Evolutionary conservation across 2,329 filamentous ascomycete genomes (phyloP).

Genomic region (Colletotrichum destructivum): DNA sequence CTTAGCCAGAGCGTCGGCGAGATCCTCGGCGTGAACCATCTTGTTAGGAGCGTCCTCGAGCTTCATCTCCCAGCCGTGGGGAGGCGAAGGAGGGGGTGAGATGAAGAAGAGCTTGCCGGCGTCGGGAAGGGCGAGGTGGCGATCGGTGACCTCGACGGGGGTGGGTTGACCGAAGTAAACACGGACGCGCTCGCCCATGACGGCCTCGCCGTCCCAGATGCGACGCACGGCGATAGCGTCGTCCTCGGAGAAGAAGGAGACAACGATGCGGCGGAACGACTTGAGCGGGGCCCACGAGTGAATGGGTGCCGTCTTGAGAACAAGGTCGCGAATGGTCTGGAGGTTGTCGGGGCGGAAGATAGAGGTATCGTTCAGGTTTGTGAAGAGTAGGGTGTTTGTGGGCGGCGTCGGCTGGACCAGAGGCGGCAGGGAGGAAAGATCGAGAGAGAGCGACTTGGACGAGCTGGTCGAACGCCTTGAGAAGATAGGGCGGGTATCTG

Average conservation of each 20-base stretch:
- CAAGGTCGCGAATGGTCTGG: slow-evolving; percentile 79
- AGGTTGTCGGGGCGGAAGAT: slow-evolving; percentile 84
- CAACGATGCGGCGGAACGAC: slow-evolving; percentile 85
- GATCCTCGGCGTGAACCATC: slow-evolving; percentile 77
- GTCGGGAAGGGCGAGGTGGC: slow-evolving; percentile 76
- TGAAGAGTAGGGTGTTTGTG: slow-evolving; percentile 88
- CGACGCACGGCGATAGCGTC: slow-evolving; percentile 80
- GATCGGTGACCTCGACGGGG: slow-evolving; percentile 67
- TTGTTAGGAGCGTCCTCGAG: slow-evolving; percentile 80
- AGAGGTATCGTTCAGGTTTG: slow-evolving; percentile 80
- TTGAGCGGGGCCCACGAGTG: slow-evolving; percentile 86
- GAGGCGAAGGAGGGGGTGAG: slow-evolving; percentile 77
- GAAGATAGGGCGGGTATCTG: slow-evolving; percentile 49
- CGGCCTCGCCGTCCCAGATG: slow-evolving; percentile 80
- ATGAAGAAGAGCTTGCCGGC: slow-evolving; percentile 82
- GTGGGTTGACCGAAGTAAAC: slow-evolving; percentile 79
- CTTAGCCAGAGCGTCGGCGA: slow-evolving; percentile 76
- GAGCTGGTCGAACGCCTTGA: slow-evolving; percentile 60
- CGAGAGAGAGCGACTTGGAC: slow-evolving; percentile 74
- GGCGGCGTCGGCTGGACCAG: slow-evolving; percentile 80
- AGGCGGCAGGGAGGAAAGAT: slow-evolving; percentile 80
- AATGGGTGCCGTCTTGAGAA: slow-evolving; percentile 78
- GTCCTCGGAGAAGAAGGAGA: slow-evolving; percentile 81
- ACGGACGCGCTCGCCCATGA: slow-evolving; percentile 78
- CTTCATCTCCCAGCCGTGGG: slow-evolving; percentile 78